phyloP scores from a whole-genome alignment of 2,329 filamentous ascomycete species.

The Trichoderma sp. region DNA sequence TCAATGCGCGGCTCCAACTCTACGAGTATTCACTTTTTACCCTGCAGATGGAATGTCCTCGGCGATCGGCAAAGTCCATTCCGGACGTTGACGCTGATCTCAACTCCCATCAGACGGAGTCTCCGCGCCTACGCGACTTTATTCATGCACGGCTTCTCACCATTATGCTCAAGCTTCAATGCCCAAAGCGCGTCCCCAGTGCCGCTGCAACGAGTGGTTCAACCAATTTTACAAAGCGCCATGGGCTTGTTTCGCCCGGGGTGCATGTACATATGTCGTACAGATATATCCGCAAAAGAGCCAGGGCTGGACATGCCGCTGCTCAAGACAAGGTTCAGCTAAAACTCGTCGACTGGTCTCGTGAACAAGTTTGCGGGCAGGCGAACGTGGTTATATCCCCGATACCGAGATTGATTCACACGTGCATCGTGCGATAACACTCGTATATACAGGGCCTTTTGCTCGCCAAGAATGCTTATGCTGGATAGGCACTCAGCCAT shows the following conservation, averaged over 20 bases:
- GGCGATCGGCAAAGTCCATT: not conserved
- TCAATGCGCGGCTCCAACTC: not conserved
- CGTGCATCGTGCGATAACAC: slow-evolving; percentile 1
- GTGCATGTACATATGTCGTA: not conserved
- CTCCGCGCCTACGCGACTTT: not conserved
- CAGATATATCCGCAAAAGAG: not conserved
- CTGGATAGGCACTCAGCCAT: not conserved
- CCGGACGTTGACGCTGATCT: not conserved
- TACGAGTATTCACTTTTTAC: not conserved
- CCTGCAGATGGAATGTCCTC: slow-evolving; percentile 1
- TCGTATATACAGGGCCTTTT: not conserved
- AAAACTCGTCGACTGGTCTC: not conserved
- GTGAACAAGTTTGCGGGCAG: not conserved
- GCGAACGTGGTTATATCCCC: not conserved
- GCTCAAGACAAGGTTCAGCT: not conserved
- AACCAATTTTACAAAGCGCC: not conserved
- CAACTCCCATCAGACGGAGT: not conserved
- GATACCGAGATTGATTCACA: slow-evolving; percentile 18
- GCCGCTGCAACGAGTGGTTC: not conserved
- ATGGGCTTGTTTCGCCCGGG: not conserved
- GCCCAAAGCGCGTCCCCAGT: not conserved
- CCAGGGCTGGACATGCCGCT: not conserved
- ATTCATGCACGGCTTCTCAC: not conserved
- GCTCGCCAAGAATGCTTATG: not conserved
- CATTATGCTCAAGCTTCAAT: not conserved